Conservation (phyloP, 371 early-diverging fungal species). For the Batkoa obscura region DNA sequence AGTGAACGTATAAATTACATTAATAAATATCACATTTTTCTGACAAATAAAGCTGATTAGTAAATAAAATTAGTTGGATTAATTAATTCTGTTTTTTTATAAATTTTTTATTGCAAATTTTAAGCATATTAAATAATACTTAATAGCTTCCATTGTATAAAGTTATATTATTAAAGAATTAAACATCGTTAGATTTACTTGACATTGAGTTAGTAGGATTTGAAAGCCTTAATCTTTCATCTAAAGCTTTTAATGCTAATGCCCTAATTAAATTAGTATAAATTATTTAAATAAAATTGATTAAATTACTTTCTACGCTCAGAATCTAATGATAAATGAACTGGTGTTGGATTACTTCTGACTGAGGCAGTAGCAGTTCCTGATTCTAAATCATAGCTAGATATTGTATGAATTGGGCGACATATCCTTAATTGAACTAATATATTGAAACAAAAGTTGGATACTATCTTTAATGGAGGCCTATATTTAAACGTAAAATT, state of each 20-base stretch:
- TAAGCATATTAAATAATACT: no score
- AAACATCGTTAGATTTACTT: no score
- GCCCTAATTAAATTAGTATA: conserved; percentile 16
- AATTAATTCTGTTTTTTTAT: no score
- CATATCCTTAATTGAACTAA: conserved; percentile 25
- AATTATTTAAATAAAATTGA: neutral
- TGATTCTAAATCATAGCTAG: conserved; percentile 24
- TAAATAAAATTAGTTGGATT: no score
- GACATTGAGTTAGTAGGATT: neutral
- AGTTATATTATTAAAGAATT: no score
- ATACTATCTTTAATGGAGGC: conserved; percentile 25
- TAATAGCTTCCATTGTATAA: no score
- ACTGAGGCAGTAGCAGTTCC: conserved; percentile 3
- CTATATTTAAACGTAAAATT: no score
- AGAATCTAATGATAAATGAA: conserved; percentile 21
- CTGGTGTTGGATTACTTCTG: neutral
- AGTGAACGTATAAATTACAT: no score
- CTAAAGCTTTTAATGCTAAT: conserved; percentile 38
- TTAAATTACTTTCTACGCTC: conserved; percentile 31
- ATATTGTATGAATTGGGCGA: conserved; percentile 22
- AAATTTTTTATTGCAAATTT: no score
- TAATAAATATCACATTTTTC: no score
- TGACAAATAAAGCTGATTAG: no score
- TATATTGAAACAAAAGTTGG: conserved; percentile 22
- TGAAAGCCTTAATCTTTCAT: conserved; percentile 23